These are phyloP conservation scores for Phlebiopsis gigantea DNA, from an alignment of 768 basidiomycete species.

Conservation along the genomic window DNA sequence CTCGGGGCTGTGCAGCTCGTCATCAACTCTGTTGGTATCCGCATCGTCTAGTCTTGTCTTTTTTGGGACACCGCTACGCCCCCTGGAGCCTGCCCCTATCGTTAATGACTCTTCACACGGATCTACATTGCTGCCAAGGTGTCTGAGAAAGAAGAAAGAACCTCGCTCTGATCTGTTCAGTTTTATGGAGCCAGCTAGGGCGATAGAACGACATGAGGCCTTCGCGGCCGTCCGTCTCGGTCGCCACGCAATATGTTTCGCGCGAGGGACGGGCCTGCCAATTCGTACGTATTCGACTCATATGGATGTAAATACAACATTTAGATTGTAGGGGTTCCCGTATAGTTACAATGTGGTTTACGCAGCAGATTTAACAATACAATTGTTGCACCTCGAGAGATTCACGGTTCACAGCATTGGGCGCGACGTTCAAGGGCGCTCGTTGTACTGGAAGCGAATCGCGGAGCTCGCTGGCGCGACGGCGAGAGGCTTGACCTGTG, in stretches of 20 bases:
- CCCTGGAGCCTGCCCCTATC: too few species aligned
- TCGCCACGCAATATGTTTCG: background rate
- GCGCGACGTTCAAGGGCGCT: background rate
- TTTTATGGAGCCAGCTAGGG: background rate
- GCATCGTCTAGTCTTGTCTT: too few species aligned
- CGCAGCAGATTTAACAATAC: background rate
- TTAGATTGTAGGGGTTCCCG: background rate
- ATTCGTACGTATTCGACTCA: too few species aligned
- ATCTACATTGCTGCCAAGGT: background rate
- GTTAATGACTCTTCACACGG: background rate
- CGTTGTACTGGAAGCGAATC: constrained; percentile 36
- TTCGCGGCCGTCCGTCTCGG: background rate
- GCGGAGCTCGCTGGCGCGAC: constrained; percentile 59
- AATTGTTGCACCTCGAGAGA: background rate
- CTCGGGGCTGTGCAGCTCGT: too few species aligned
- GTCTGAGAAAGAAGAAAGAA: background rate
- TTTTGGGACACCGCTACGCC: too few species aligned
- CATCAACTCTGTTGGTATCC: too few species aligned
- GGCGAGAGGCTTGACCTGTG: constrained; percentile 51
- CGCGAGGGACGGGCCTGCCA: background rate
- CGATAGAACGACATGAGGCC: background rate
- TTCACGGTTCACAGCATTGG: background rate
- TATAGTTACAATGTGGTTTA: background rate
- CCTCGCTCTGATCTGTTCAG: background rate
- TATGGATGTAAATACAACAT: too few species aligned